Evolutionary conservation across 1,139 yeast species (phyloP), one percentile per base, ranked within the genome.

Genomic region (Diutina catenulata): DNA sequence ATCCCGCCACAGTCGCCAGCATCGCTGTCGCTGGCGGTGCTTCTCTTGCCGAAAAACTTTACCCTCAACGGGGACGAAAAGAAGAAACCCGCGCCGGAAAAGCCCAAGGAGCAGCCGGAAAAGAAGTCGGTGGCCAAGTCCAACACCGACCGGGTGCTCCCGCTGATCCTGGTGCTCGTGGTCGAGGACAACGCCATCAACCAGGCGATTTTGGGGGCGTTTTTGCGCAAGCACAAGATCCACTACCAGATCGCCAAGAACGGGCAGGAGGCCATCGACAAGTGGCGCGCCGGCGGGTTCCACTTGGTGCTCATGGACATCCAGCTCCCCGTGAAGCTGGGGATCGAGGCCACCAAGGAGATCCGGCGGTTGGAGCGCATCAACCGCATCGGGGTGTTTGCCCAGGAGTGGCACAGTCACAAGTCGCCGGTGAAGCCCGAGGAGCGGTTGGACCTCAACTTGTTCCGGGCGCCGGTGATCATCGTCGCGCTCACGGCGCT

Each of bases 131-230:
- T n/a, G 8, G 10, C 33, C 4, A 18, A 18, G 4, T 18, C 35
- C 5, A 31, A 31, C 15, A 31, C n/a, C 11, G 70, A 69, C 20
- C 65, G 68, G 41, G 77, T 74, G 8, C 51, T 74, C 22, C 95
- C 96, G 0, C 84, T 87, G 42, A 80, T 91, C 38, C 84, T 87
- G 28, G 95, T 91, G 3, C 62, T 91, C 40, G 91, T 91, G 26
- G 98, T 93, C 6, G 98, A 91, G 56, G 98, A 91, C 65, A 91
- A 91, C 56, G 81, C 91, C 37, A 88, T 91, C 50, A 91, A 91
- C 58, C 94, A 86, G 60, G 84, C 86, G 37, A 88, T 91, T 68
- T 68, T 91, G 52, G 94, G 91, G 22, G 86, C 94, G n/a, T 91
- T 87, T 51, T 66, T 91, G 55, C 71, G 88, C 47, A 80, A 86